Base-by-base conservation (phyloP, 495 filamentous ascomycete genomes). In the Xylaria bambusicola region DNA sequence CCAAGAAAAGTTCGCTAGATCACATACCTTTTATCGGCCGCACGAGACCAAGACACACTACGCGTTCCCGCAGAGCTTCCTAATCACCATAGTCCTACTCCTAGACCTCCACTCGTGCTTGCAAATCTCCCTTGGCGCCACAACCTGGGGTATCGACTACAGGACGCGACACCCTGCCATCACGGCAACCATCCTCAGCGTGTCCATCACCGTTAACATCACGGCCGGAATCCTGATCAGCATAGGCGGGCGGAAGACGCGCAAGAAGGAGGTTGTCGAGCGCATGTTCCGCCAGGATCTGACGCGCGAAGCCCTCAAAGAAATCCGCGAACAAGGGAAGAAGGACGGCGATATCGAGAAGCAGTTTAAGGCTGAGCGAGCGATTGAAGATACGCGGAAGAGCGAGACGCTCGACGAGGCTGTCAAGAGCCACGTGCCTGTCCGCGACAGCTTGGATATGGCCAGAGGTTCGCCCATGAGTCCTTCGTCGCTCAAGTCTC, bases 21-120 rank as follows among this genome's bases (percentile, higher is more conserved):
- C 86, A 0, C 90, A 93, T 66, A 89, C 88, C 1, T 93, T 91
- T 72, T 93, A 92, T 77, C 90, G 90, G 67, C 90, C 90, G 0
- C 88, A 93, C 72, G 90, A 92, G 73, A 92, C 89, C 0, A 72
- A 82, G 38, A 92, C 89, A 2, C 90, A 93, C 65, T 80, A 86
- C 65, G 89, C 90, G 6, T 93, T 92, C 63, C 89, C 90, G 0
- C 76, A 89, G 7, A 81, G 82, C 35, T 73, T 90, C 18, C 82
- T 92, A 27, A 75, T 92, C 40, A 80, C 88, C 36, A 82, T 91
- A 36, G 85, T 91, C 2, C 77, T 88, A 18, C 71, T 93, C n/a
- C 77, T 93, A 0, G 89, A 93, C 64, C 83, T 82, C 49, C 90
- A 93, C 66, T 88, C 84, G 9, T 69, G 85, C 13, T 76, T 93